Evolutionary conservation across 2,329 filamentous ascomycete species (phyloP), one percentile per base, ranked within the genome.

Genomic region (Fusarium poae): DNA sequence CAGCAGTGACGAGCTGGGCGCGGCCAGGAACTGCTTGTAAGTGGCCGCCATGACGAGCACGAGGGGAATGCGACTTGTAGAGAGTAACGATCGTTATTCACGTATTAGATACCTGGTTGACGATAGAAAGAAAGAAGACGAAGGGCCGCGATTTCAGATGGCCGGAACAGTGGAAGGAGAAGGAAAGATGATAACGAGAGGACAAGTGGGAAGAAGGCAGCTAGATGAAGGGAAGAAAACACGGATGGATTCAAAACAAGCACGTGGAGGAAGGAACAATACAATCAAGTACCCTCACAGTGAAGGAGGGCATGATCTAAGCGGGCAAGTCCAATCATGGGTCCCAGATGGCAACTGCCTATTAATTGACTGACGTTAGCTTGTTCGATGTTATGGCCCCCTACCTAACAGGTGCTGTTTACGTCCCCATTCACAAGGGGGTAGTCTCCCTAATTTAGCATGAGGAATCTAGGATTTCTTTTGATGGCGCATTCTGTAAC

Each of bases 21-120:
- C 83, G 75, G 86, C 84, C 57, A 94, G 84, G 78, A 94, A 94
- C 81, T 88, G 87, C 83, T 89, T 86, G 83, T 95, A 95, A 64
- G 85, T 77, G 72, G 80, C 77, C 67, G 81, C 78, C 81, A 82
- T 82, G 73, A 72, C 74, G 73, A 70, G 58, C 54, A 52, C 51
- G 55, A 55, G 54, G 64, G 30, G 30, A 21, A 57, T 55, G 56
- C 57, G 59, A 55, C 64, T 69, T 66, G 60, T 53, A 57, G 52
- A 46, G 48, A 56, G 63, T 54, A 55, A 32, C 50, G 54, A 55
- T 42, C 53, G 58, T 48, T 27, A 30, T 51, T 54, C 23, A 29
- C 27, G 44, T 62, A 56, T 49, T 49, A 60, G 58, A 37, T 50
- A 39, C 15, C 40, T 23, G 45, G 44, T 53, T 49, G 29, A 18